Percentiles rank a stretch among this genome's conserved stretches.
phyloP scores from a whole-genome alignment of 2,329 filamentous ascomycete genomes.

The Cercospora berteroae region DNA sequence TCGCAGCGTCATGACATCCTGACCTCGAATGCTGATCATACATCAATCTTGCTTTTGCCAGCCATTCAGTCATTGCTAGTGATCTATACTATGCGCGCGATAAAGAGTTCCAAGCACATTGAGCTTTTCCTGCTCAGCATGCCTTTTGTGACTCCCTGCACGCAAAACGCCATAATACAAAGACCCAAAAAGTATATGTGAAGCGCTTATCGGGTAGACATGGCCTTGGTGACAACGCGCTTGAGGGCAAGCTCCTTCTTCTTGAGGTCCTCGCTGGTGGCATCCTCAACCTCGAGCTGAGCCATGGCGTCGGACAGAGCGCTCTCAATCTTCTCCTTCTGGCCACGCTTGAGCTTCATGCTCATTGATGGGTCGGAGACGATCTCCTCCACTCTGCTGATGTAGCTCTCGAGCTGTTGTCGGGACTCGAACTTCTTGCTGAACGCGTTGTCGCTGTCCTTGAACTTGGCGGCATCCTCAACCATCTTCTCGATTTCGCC shows the following conservation, averaged over 20 bases:
- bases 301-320: constrained; percentile 96
- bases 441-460: constrained; percentile 95
- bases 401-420: constrained; percentile 99
- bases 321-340: constrained; percentile 99
- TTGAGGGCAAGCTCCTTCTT: constrained; percentile 99
- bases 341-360: constrained; percentile 96
- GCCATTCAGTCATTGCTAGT: constrained; percentile 28
- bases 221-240: constrained; percentile 88
- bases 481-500: constrained; percentile 98
- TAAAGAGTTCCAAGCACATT: constrained; percentile 21
- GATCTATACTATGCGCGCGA: constrained; percentile 27
- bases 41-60: constrained; percentile 30
- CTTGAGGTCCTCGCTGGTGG: constrained; percentile 89
- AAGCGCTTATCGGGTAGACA: constrained; percentile 39
- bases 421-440: constrained; percentile 99
- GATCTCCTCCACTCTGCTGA: constrained; percentile 97
- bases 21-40: constrained; percentile 27
- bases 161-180: constrained; percentile 27
- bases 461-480: constrained; percentile 96
- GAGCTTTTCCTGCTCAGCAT: constrained; percentile 18
- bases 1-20: constrained; percentile 23
- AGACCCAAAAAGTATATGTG: constrained; percentile 19
- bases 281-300: constrained; percentile 93
- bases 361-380: constrained; percentile 94
- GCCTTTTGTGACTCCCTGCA: constrained; percentile 23